Conservation (phyloP, 352 stramenopile species). For the Nannochloropsis limnetica region DNA sequence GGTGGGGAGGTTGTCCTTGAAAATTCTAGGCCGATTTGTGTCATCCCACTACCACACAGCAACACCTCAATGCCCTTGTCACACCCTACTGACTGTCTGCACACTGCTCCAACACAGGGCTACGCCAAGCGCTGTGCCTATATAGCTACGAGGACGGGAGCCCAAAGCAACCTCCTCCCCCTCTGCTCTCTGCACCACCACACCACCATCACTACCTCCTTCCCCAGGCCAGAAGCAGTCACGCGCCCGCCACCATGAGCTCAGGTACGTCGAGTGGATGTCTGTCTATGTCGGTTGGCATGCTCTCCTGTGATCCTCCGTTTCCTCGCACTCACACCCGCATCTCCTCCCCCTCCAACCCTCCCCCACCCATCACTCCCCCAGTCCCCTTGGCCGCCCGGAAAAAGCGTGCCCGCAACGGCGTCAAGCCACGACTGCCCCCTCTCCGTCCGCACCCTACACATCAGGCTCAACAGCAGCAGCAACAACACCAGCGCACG, state of each 20-base stretch:
- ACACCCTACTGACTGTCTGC: background rate
- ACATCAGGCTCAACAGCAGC: background rate
- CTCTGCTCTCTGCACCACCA: background rate
- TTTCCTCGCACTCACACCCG: background rate
- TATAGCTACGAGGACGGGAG: background rate
- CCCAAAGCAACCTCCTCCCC: background rate
- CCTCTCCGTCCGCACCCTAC: background rate
- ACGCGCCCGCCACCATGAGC: background rate
- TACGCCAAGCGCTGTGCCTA: background rate
- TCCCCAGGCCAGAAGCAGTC: background rate
- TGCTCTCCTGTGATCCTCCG: background rate
- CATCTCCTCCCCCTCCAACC: background rate
- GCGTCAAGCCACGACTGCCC: constrained; percentile 1
- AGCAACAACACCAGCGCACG: background rate
- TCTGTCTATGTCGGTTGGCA: background rate
- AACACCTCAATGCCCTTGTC: background rate
- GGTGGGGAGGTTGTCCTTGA: too few species aligned
- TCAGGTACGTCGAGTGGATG: background rate
- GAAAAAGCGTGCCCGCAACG: constrained; percentile 20
- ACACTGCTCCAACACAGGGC: background rate
- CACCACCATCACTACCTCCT: background rate
- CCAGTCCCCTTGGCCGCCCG: background rate
- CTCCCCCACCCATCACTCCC: too few species aligned
- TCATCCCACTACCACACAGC: background rate
- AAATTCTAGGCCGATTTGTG: too few species aligned